Conservation (phyloP, 202 grass and related monocot genomes). For the Cymbopogon flexuosus region DNA sequence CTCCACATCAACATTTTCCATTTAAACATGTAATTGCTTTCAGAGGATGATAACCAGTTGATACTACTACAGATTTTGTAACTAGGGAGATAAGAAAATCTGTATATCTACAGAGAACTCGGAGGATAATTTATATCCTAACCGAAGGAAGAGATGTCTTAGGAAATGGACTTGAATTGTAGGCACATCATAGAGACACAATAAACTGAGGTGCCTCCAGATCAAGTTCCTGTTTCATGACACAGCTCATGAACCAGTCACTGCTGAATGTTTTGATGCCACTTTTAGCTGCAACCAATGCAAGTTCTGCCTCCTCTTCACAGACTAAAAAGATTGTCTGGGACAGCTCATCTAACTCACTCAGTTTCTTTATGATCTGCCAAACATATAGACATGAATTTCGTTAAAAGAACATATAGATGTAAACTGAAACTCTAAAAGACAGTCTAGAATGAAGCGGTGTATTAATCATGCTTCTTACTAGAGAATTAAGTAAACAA, state of each 20-base stretch:
- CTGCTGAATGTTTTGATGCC: constrained; percentile 65
- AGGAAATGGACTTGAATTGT: background rate
- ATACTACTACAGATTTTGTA: background rate
- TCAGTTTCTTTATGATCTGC: constrained; percentile 51
- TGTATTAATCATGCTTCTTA: background rate
- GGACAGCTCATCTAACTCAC: constrained; percentile 35
- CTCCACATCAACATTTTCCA: background rate
- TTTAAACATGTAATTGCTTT: background rate
- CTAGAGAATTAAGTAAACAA: background rate
- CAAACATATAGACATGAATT: constrained; percentile 1
- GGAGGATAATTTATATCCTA: constrained; percentile 5
- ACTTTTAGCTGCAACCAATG: constrained; percentile 50
- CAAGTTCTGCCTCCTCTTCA: constrained; percentile 67
- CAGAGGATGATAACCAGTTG: background rate
- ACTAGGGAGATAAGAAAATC: background rate
- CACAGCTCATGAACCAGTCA: constrained; percentile 87
- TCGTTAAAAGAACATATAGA: background rate
- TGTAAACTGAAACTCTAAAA: background rate
- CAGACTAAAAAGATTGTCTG: constrained; percentile 67
- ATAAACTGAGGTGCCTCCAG: constrained; percentile 70
- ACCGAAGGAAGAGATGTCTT: background rate
- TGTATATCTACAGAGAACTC: constrained; percentile 9
- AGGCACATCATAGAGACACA: constrained; percentile 48
- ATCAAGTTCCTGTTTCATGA: constrained; percentile 87
- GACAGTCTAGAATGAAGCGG: background rate